Evolutionary conservation across 2,329 filamentous ascomycete genomes (phyloP).

Genomic region (Diaporthe longicolla): DNA sequence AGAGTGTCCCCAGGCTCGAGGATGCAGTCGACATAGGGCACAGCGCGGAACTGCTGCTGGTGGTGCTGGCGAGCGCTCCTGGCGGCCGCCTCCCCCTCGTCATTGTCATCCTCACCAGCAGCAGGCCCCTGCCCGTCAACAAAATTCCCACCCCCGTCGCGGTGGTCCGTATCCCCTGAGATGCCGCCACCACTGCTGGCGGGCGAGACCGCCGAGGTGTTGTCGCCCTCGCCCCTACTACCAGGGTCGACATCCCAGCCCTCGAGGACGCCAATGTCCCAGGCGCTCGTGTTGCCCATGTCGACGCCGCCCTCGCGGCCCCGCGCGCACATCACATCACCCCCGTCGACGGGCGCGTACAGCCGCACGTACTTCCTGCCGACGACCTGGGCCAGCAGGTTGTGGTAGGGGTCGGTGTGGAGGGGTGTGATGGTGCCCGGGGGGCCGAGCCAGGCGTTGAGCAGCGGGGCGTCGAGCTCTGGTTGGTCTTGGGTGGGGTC

Average conservation of each 20-base stretch:
- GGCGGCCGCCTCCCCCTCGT: constrained; percentile 45
- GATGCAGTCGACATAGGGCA: constrained; percentile 82
- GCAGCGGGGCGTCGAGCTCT: constrained; percentile 68
- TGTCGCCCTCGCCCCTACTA: too few relatives aligned
- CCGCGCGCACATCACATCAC: constrained; percentile 68
- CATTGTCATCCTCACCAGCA: constrained; percentile 11
- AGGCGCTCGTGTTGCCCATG: constrained; percentile 89
- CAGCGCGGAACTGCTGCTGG: constrained; percentile 62
- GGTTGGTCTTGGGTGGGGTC: constrained; percentile 54
- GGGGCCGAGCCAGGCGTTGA: constrained; percentile 96
- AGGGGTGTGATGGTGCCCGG: constrained; percentile 89
- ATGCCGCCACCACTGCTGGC: background rate
- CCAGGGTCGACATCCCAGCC: constrained; percentile 63
- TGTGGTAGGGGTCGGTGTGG: constrained; percentile 95
- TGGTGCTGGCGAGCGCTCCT: constrained; percentile 46
- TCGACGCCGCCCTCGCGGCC: constrained; percentile 79
- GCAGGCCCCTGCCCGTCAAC: constrained; percentile 37
- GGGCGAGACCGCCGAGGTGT: background rate
- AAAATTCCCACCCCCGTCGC: constrained; percentile 39
- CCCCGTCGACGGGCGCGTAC: constrained; percentile 75
- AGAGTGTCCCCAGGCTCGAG: constrained; percentile 86
- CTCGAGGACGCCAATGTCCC: constrained; percentile 82
- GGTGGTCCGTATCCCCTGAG: constrained; percentile 34
- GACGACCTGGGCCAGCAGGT: constrained; percentile 90
- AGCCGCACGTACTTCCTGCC: constrained; percentile 93